phyloP scores from a whole-genome alignment of 1,139 yeast genomes.

The Geotrichum bryndzae region DNA sequence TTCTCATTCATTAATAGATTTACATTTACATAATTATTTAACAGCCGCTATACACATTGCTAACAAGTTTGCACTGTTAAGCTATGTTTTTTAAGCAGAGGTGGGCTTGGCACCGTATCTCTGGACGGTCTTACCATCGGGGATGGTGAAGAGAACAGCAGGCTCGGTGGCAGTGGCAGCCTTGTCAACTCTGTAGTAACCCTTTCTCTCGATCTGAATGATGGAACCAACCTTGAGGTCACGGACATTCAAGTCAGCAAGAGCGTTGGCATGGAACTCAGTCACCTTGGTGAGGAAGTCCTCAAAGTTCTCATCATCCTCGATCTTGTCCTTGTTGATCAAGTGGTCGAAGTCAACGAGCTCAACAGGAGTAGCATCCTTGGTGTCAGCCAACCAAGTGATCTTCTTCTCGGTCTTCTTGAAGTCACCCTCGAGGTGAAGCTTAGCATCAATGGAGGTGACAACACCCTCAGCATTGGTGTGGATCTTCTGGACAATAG shows the following conservation, averaged over 20 bases:
- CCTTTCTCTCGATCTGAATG: constrained; percentile 95
- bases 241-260: constrained; percentile 76
- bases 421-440: constrained; percentile 95
- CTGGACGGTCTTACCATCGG: constrained; percentile 89
- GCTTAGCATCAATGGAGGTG: constrained; percentile 63
- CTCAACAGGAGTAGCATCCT: constrained; percentile 61
- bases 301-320: constrained; percentile 90
- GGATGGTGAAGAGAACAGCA: constrained; percentile 84
- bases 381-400: constrained; percentile 89
- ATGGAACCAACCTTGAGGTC: constrained; percentile 77
- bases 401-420: constrained; percentile 92
- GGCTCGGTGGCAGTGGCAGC: constrained; percentile 40
- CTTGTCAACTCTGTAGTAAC: constrained; percentile 82
- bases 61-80: neutral
- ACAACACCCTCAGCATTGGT: constrained; percentile 52
- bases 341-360: constrained; percentile 91
- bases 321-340: constrained; percentile 91
- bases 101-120: constrained; percentile 65
- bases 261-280: constrained; percentile 72
- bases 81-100: constrained; percentile 4
- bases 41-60: neutral
- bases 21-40: neutral
- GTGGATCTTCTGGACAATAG: constrained; percentile 65
- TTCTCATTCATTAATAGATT: neutral
- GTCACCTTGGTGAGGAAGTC: constrained; percentile 87